phyloP scores from a whole-genome alignment of 176 grass and related monocot genomes.

The Rhynchospora pubera region DNA sequence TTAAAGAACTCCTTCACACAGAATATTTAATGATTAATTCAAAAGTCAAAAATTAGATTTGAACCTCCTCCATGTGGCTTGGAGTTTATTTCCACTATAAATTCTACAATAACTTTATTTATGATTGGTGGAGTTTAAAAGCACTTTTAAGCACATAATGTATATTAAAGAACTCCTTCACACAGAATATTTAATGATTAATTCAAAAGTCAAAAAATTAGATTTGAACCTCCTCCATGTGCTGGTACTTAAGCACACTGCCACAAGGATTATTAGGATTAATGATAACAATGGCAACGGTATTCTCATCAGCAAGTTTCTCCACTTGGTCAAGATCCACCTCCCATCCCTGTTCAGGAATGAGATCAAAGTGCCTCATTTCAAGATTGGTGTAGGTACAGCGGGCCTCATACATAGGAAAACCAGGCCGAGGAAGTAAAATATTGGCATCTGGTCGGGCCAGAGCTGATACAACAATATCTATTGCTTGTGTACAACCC shows the following conservation, averaged over 20 bases:
- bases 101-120: too few species aligned
- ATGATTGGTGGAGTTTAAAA: too few species aligned
- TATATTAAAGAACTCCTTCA: too few species aligned
- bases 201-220: not conserved
- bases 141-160: too few species aligned
- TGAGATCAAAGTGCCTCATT: constrained; percentile 37
- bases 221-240: constrained; percentile 39
- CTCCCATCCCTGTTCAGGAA: constrained; percentile 45
- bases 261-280: constrained; percentile 74
- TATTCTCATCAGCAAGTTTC: constrained; percentile 56
- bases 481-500: constrained; percentile 58
- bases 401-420: constrained; percentile 40
- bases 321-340: constrained; percentile 52
- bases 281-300: constrained; percentile 49
- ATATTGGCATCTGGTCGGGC: constrained; percentile 42
- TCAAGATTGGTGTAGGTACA: constrained; percentile 34
- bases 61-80: too few species aligned
- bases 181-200: too few species aligned
- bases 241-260: constrained; percentile 44
- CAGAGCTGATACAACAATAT: constrained; percentile 43
- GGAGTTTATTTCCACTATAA: too few species aligned
- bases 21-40: too few species aligned
- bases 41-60: too few species aligned
- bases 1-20: too few species aligned
- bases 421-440: constrained; percentile 55